Percentiles rank a stretch among this genome's conserved stretches.
Conservation (phyloP, 176 grass and related monocot species). For the Musa acuminata region DNA sequence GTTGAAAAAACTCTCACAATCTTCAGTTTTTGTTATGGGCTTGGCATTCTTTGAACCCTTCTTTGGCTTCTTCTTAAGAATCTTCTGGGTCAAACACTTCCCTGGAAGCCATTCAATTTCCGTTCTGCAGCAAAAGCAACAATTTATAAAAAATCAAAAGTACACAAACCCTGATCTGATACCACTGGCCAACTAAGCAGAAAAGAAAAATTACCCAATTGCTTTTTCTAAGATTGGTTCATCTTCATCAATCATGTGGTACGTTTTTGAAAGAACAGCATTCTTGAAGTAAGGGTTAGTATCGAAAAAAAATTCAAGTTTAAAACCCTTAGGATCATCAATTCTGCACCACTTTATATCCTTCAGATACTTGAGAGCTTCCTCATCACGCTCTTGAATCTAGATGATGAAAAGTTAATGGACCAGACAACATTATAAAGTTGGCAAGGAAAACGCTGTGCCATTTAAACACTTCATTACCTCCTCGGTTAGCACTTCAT, state of each 20-base stretch:
- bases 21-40: constrained; percentile 22
- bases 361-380: constrained; percentile 18
- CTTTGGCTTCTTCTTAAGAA: constrained; percentile 20
- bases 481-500: constrained; percentile 20
- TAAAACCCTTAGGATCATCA: constrained; percentile 21
- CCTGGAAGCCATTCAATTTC: constrained; percentile 20
- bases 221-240: constrained; percentile 20
- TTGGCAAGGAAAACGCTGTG: neutral
- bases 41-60: constrained; percentile 24
- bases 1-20: constrained; percentile 20
- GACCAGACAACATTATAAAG: neutral
- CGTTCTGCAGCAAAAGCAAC: constrained; percentile 2
- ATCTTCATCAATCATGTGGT: constrained; percentile 22
- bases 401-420: neutral
- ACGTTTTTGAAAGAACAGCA: constrained; percentile 15
- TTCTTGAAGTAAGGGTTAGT: constrained; percentile 19
- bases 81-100: constrained; percentile 22
- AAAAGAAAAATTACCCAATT: constrained; percentile 7
- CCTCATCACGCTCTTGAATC: constrained; percentile 19
- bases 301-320: constrained; percentile 20
- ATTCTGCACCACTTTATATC: constrained; percentile 24
- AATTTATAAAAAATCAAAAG: neutral
- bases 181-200: neutral
- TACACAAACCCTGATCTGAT: neutral
- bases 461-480: neutral